Evolutionary conservation across 371 early-diverging fungal genomes (phyloP), one percentile per base, ranked within the genome.

Genomic region (Apophysomyces elegans): DNA sequence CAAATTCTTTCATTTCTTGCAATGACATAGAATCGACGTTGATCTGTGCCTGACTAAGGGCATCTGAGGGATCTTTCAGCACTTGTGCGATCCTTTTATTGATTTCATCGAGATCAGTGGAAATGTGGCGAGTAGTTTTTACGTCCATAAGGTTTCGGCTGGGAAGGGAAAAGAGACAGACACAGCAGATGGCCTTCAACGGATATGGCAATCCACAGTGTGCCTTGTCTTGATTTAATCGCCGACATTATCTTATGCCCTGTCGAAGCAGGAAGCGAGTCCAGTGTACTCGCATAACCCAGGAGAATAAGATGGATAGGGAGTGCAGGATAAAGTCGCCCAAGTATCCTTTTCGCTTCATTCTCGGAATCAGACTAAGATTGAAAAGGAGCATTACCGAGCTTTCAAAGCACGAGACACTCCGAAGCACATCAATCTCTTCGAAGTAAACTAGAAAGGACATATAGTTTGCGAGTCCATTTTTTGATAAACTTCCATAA

Each of bases 91-190:
- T 78, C 62, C 71, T 75, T 41, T 69, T 66, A 58, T 74, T 69
- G 21, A 80, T 63, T 44, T 80, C 72, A 44, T 80, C 78, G 14
- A 80, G 69, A 60, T 80, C 68, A 7, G 78, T 71, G 26, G 81
- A 80, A 43, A 67, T 73, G 60, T 80, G 81, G 36, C 73, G 68
- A 11, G 81, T 76, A 21, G 69, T 56, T 70, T 76, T 76, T 7
- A 75, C 26, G 32, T 76, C 77, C 77, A 76, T 79, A 41, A 50
- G 54, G 54, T 16, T 50, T 50, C 8, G 54, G 54, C 54, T 50
- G 54, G 21, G 54, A 50, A 50, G 21, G 21, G 54, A 50, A 50
- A 45, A 45, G 46, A 45, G 16, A 45, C 46, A 45, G 13, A 13
- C 46, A 18, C 54, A 50, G 9, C 54, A 50, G 54, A 50, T 50